Evolutionary conservation across 345 rosid genomes (phyloP).

Genomic region (Trapa incisa): DNA sequence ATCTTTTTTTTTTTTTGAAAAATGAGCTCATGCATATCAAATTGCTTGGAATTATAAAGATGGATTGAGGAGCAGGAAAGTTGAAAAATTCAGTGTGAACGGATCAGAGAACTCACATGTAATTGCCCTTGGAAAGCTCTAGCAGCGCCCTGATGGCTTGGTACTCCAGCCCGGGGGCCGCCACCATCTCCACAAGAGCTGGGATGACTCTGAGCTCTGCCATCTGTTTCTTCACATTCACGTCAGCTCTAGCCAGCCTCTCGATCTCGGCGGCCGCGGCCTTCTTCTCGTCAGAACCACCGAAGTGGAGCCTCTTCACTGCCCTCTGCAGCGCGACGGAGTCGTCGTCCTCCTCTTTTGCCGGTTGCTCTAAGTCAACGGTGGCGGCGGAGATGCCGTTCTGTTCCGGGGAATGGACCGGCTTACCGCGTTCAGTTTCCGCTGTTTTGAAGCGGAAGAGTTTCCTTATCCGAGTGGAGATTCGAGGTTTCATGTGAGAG

Average conservation of each 20-base stretch:
- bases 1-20: too few relatives aligned
- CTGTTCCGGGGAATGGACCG: conserved; percentile 8
- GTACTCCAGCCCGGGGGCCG: conserved; percentile 25
- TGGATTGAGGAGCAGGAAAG: not conserved
- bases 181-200: conserved; percentile 60
- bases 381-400: not conserved
- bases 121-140: conserved; percentile 68
- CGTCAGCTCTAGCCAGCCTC: conserved; percentile 49
- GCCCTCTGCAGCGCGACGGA: conserved; percentile 49
- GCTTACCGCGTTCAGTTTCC: conserved; percentile 16
- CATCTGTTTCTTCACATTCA: conserved; percentile 45
- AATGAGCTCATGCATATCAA: too few relatives aligned
- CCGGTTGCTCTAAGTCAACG: not conserved
- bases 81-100: not conserved
- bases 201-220: conserved; percentile 82
- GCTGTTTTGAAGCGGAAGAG: conserved; percentile 43
- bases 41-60: too few relatives aligned
- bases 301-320: conserved; percentile 81
- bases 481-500: conserved; percentile 33
- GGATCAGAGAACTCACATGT: conserved; percentile 42
- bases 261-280: conserved; percentile 54
- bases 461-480: conserved; percentile 46
- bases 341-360: conserved; percentile 23
- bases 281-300: conserved; percentile 62
- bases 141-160: conserved; percentile 63